Evolutionary conservation across 176 grass and related monocot genomes (phyloP), one percentile per base, ranked within the genome.

Genomic region (Miscanthus lutarioriparius): DNA sequence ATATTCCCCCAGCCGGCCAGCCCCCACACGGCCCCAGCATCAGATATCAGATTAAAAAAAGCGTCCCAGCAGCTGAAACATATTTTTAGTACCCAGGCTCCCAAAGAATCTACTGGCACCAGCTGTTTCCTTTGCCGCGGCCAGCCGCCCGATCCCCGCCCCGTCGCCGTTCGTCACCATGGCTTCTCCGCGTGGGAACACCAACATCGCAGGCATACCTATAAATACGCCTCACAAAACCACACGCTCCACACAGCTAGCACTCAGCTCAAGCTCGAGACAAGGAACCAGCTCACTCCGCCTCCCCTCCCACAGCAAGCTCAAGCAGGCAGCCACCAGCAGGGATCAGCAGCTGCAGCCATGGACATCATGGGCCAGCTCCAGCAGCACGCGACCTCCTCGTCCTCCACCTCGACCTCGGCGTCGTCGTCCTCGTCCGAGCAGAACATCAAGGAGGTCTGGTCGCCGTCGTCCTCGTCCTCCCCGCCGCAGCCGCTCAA

Each of bases 361-460:
- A 79, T 80, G 84, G 83, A 62, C 90, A 83, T 19, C 90, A 83
- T 19, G 80, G 54, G 27, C 23, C 10, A 9, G 33, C 32, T 44
- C 14, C 49, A 22, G 39, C 48, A 78, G 13, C 11, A 32, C 76
- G 15, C 58, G 15, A 58, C 54, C 77, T 90, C 86, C 15, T 12
- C 77, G 6, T 54, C 79, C 47, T 74, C 43, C 69, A 54, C 69
- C 2, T 83, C 41, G 35, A 54, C 69, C 2, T 83, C 41, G 35
- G 75, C 61, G 27, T 90, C 88, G 37, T 61, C 68, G 22, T 75
- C 49, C 20, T 62, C 53, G 1, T 32, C 26, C n/a, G 33, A 37
- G 36, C 39, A 65, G 23, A 70, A 16, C 28, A 70, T 16, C 27
- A 22, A 25, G 40, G 38, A 47, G 41, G 32, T 56, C 27, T 76